phyloP scores from a whole-genome alignment of 306 rosid genomes.

The Prunus dulcis region DNA sequence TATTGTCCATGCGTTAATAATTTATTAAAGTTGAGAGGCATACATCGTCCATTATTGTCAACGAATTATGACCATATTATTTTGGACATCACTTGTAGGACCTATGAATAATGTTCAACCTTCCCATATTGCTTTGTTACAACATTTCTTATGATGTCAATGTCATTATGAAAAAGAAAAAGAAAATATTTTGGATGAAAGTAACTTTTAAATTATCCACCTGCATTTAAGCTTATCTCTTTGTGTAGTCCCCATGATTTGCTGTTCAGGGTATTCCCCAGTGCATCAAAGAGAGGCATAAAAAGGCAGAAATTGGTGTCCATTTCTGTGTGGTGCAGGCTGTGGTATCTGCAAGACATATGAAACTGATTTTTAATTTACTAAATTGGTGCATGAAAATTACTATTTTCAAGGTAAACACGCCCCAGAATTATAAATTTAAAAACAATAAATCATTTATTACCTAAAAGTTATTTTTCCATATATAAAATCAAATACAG shows the following conservation, averaged over 20 bases:
- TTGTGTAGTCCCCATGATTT: slow-evolving; percentile 76
- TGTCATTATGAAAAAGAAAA: too few species aligned
- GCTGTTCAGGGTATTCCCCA: slow-evolving; percentile 64
- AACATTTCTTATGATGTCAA: too few species aligned
- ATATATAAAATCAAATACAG: background rate
- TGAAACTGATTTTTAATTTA: too few species aligned
- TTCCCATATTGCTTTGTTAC: too few species aligned
- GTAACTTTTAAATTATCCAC: slow-evolving; percentile 29
- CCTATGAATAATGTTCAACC: too few species aligned
- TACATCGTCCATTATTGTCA: background rate
- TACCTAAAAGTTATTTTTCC: background rate
- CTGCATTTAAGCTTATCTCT: slow-evolving; percentile 48
- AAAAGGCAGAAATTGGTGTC: slow-evolving; percentile 89
- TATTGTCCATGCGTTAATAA: background rate
- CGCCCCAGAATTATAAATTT: too few species aligned
- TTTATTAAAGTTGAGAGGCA: background rate
- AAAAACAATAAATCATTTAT: background rate
- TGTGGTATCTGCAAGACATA: slow-evolving; percentile 65
- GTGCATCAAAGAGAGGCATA: slow-evolving; percentile 88
- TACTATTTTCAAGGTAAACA: background rate
- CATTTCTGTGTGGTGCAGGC: slow-evolving; percentile 72
- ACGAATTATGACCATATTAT: background rate
- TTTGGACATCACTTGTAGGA: background rate
- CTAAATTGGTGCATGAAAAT: background rate
- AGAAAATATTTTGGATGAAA: too few species aligned